A percentile compares a stretch with the other conserved stretches of the same genome.
Conservation (phyloP, 2,329 filamentous ascomycete species). For the Setomelanomma holmii region DNA sequence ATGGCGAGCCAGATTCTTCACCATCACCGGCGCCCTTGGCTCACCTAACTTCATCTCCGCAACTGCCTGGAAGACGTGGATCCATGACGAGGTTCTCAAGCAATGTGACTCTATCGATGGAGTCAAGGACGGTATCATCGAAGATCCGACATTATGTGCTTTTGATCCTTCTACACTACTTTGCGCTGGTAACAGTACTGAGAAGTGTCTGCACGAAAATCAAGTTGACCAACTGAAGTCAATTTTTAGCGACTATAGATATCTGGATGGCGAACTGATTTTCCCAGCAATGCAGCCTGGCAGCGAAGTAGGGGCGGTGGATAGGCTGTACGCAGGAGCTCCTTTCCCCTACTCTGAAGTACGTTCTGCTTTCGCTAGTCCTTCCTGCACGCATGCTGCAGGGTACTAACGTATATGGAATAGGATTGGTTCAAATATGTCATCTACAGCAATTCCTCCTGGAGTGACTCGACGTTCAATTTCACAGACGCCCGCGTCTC, state of each 20-base stretch:
- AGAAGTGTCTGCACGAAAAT: slow-evolving; percentile 50
- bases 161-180: slow-evolving; percentile 48
- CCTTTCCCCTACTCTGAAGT: slow-evolving; percentile 46
- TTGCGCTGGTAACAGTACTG: slow-evolving; percentile 35
- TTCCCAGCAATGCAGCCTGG: slow-evolving; percentile 59
- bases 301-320: slow-evolving; percentile 49
- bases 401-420: background rate
- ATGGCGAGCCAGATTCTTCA: slow-evolving; percentile 41
- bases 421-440: slow-evolving; percentile 55
- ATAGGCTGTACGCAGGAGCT: slow-evolving; percentile 46
- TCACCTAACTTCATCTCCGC: slow-evolving; percentile 31
- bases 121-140: slow-evolving; percentile 57
- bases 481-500: slow-evolving; percentile 36
- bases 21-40: slow-evolving; percentile 28
- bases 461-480: slow-evolving; percentile 26
- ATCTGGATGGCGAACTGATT: slow-evolving; percentile 52
- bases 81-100: slow-evolving; percentile 54
- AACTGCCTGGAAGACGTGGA: slow-evolving; percentile 35
- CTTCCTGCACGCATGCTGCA: background rate
- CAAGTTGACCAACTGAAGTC: slow-evolving; percentile 54
- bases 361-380: no score
- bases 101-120: slow-evolving; percentile 60
- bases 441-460: slow-evolving; percentile 48
- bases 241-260: slow-evolving; percentile 53
- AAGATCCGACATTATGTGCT: slow-evolving; percentile 49